phyloP scores from a whole-genome alignment of 2,329 filamentous ascomycete species.

The Colletotrichum melonis region DNA sequence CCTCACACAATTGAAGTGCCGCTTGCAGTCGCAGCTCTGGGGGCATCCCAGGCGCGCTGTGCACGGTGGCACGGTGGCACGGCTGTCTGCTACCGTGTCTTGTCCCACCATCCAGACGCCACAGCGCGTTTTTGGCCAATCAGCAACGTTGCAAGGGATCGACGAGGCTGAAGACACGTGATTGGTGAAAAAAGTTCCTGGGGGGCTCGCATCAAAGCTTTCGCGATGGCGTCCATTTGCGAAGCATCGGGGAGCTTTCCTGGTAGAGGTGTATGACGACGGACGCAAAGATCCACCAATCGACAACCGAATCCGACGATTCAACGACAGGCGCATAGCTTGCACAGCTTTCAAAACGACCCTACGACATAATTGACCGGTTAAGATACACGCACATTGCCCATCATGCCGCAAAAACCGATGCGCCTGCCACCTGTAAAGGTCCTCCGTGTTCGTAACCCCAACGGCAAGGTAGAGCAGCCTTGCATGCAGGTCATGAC shows the following conservation, averaged over 20 bases:
- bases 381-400: not conserved
- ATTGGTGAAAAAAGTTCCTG: slow-evolving; percentile 9
- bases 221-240: slow-evolving; percentile 1
- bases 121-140: not conserved
- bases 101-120: not conserved
- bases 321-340: not conserved
- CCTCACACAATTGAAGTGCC: not conserved
- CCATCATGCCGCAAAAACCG: slow-evolving; percentile 61
- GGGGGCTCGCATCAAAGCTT: slow-evolving; percentile 14
- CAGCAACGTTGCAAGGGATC: not conserved
- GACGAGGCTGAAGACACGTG: slow-evolving; percentile 19
- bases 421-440: slow-evolving; percentile 69
- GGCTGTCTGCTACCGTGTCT: not conserved
- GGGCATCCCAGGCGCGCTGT: slow-evolving; percentile 7
- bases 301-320: not conserved
- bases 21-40: not conserved
- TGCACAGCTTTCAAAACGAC: not conserved
- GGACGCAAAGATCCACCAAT: not conserved
- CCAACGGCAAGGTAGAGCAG: slow-evolving; percentile 61
- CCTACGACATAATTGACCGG: not conserved
- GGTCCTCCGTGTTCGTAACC: slow-evolving; percentile 64
- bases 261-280: not conserved
- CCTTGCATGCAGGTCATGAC: slow-evolving; percentile 69
- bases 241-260: not conserved
- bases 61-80: not conserved